phyloP scores from a whole-genome alignment of 768 basidiomycete genomes.

The Kondoa subrosea region DNA sequence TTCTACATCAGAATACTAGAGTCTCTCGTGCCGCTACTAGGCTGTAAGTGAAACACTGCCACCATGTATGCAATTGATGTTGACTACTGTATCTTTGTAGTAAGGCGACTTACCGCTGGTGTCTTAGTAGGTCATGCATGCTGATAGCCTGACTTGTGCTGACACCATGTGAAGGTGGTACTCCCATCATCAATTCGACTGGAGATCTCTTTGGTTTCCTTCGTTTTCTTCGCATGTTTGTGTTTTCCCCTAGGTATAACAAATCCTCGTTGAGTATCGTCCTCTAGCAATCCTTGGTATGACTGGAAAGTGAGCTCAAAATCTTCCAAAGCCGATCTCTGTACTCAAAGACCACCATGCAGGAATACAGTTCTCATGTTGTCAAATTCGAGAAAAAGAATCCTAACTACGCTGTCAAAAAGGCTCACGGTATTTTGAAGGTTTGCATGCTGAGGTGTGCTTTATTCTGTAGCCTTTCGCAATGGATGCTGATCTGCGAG shows the following conservation, averaged over 20 bases:
- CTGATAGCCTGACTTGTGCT: not conserved
- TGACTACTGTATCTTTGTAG: no score
- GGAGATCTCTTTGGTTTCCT: not conserved
- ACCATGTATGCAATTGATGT: no score
- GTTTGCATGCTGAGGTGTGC: not conserved
- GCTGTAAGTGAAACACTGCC: no score
- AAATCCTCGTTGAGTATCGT: not conserved
- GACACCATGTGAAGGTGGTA: not conserved
- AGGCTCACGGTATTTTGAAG: not conserved
- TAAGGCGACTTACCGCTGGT: slow-evolving; percentile 3
- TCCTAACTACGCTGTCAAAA: not conserved
- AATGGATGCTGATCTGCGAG: not conserved
- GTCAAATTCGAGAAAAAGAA: not conserved
- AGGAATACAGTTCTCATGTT: not conserved
- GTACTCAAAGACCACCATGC: not conserved
- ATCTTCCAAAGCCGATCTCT: not conserved
- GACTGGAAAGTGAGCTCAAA: not conserved
- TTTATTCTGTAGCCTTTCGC: not conserved
- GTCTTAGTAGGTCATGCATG: not conserved
- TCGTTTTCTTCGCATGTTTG: not conserved
- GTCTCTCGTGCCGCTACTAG: not conserved
- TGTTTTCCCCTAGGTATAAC: not conserved
- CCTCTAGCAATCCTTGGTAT: not conserved
- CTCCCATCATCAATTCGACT: not conserved
- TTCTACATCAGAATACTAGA: not conserved